Evolutionary conservation across 805 yeast species (phyloP), one percentile per base, ranked within the genome.

Genomic region (Candida boleticola): DNA sequence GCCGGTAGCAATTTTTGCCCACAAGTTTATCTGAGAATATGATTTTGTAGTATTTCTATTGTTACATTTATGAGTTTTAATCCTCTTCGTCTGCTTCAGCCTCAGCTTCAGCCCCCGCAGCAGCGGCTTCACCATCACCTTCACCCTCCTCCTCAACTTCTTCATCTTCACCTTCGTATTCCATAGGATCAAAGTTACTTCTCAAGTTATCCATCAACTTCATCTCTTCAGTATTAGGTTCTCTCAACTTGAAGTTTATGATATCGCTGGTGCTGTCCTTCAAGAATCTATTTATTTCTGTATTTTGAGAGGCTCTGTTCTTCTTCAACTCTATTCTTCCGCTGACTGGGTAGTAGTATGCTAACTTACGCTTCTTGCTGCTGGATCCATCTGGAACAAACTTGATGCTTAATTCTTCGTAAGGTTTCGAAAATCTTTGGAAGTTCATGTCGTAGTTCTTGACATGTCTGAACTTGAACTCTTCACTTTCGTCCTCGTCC

Each of bases 281-380:
- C 43, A 82, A 72, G 39, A 76, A 74, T 26, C 79, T 76, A 49
- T 76, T 76, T 49, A 80, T 65, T 41, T 71, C 74, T n/a, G 66
- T 54, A 50, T 70, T 76, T 36, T 79, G 72, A 29, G 79, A 83
- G 11, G 89, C 79, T 63, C 97, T 80, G 60, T 95, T 82, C 59
- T 92, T 84, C 68, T 86, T 89, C 58, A 93, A 78, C 50, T 84
- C 93, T 33, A 88, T 74, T 52, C 83, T 81, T 27, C 90, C 89
- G 11, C 77, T 69, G 14, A 92, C 68, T 6, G 97, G 96, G 45
- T 85, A 79, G 59, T 85, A 93, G 52, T 75, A 77, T 3, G 89
- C 95, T 6, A 78, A 71, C 20, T 70, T 65, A 25, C 77, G 63
- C 36, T 76, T 77, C 39, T 70, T 74, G 5, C 49, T 14, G 18